Conservation (phyloP, 73 alveolate species). For the Tetrahymena elliotti region DNA sequence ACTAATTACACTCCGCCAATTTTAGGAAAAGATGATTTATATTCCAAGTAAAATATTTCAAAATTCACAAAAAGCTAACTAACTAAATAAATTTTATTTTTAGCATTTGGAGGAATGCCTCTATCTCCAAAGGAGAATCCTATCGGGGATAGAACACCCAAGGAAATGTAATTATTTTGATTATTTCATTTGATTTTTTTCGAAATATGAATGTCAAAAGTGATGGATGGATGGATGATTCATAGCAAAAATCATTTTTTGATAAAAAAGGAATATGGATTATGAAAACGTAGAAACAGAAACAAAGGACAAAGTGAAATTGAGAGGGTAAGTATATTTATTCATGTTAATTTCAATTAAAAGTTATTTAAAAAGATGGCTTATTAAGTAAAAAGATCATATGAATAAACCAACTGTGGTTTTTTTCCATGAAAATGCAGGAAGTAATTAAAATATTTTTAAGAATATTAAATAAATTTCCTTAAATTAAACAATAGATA, state of each 20-base stretch:
- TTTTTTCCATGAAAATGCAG: slow-evolving; percentile 37
- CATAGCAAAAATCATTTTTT: not conserved
- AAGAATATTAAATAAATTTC: not conserved
- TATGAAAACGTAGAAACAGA: not conserved
- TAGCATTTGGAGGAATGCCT: not conserved
- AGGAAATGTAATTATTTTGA: not conserved
- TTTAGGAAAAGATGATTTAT: not conserved
- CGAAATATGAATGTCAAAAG: too few relatives aligned
- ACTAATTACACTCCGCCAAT: not conserved
- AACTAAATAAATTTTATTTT: not conserved
- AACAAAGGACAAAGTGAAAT: not conserved
- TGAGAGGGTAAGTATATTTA: not conserved
- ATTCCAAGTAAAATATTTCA: not conserved
- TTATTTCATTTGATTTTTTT: too few relatives aligned
- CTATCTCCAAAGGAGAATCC: not conserved
- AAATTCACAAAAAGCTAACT: not conserved
- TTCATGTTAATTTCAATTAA: not conserved
- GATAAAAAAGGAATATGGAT: not conserved
- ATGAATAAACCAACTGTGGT: slow-evolving; percentile 18
- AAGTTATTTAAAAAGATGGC: slow-evolving; percentile 4
- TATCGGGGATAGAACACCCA: not conserved
- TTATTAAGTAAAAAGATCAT: slow-evolving; percentile 8
- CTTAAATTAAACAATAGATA: not conserved
- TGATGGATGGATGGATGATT: too few relatives aligned
- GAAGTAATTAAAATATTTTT: slow-evolving; percentile 8